A percentile compares a stretch with the other conserved stretches of the same genome.
phyloP scores from a whole-genome alignment of 2,329 filamentous ascomycete species.

The Hymenoscyphus fructigenus region DNA sequence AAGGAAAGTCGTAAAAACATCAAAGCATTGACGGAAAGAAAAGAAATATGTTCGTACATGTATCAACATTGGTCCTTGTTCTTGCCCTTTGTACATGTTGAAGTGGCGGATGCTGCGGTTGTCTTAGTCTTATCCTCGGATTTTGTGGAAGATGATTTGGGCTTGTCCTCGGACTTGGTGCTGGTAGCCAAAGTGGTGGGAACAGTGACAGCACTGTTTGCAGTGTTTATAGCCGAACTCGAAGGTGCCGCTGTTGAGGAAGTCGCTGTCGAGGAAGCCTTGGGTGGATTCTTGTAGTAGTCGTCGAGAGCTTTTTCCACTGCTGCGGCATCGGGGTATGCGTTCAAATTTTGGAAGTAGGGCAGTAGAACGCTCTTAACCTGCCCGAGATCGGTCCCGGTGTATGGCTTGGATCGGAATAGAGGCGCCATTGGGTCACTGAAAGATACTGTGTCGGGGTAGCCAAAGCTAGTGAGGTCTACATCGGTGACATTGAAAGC shows the following conservation, averaged over 20 bases:
- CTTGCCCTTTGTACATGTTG: neutral
- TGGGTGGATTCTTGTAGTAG: conserved; percentile 20
- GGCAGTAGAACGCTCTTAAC: conserved; percentile 19
- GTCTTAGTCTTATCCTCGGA: too few relatives aligned
- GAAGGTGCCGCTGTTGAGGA: neutral
- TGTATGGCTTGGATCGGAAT: conserved; percentile 27
- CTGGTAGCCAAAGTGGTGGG: too few relatives aligned
- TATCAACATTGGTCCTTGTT: neutral
- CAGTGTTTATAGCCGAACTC: too few relatives aligned
- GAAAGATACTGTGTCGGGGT: conserved; percentile 26
- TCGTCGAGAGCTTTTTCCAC: conserved; percentile 20
- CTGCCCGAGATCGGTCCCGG: conserved; percentile 21
- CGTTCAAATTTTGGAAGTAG: conserved; percentile 25
- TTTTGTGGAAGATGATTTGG: too few relatives aligned
- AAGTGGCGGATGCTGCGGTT: neutral
- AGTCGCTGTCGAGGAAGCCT: neutral
- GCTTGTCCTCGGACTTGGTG: too few relatives aligned
- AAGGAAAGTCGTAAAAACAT: neutral
- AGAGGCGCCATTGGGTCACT: conserved; percentile 28
- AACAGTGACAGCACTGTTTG: too few relatives aligned
- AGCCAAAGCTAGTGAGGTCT: conserved; percentile 19
- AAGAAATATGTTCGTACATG: neutral
- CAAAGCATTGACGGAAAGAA: neutral
- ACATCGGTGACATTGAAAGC: conserved; percentile 30
- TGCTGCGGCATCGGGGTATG: conserved; percentile 24